Base-by-base conservation (phyloP, 2,329 filamentous ascomycete genomes). In the Fusarium citri region DNA sequence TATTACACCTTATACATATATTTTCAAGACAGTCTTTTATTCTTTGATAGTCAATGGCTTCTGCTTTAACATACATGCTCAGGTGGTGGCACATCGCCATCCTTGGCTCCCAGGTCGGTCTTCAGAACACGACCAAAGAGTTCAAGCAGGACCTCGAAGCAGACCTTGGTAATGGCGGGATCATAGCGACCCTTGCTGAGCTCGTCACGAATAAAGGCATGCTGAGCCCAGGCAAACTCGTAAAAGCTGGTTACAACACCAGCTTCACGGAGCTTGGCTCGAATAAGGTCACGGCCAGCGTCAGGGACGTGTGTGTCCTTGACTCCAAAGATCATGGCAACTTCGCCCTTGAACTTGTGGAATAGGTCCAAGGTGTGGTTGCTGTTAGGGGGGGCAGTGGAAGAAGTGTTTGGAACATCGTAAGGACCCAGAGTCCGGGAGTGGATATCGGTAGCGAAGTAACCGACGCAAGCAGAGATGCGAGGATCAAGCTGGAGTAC, bases 361-460 rank as follows among this genome's bases (percentile, higher is more conserved):
- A 93, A 79, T 56, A 74, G 80, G 76, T 88, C 86, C 59, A 88
- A 72, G 18, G 86, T 88, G 80, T 88, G 86, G 67, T 74, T 79
- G 74, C 82, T 85, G 72, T 74, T 66, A 25, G 76, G 69, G 2
- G 82, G 78, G 9, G 82, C 65, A 1, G 77, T 59, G 10, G 78
- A 49, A 28, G 84, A 83, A 48, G 80, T 78, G 79, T 87, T 80
- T 88, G 71, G 88, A 82, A 63, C 75, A 14, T 75, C 55, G 76
- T 86, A 72, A 6, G 88, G 86, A 25, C 94, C 95, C 2, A 98
- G 87, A 11, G 91, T 93, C 60, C 88, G 87, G 68, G 85, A 88
- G 83, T 98, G 95, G 55, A 98, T 90, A 81, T 98, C 95, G 9
- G 94, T 98, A 11, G 93, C 94, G 80, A 98, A 98, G 83, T 94